These are phyloP conservation scores for Teratosphaeria pseudoeucalypti DNA, from an alignment of 2,329 filamentous ascomycete genomes.

Conservation along the genomic window DNA sequence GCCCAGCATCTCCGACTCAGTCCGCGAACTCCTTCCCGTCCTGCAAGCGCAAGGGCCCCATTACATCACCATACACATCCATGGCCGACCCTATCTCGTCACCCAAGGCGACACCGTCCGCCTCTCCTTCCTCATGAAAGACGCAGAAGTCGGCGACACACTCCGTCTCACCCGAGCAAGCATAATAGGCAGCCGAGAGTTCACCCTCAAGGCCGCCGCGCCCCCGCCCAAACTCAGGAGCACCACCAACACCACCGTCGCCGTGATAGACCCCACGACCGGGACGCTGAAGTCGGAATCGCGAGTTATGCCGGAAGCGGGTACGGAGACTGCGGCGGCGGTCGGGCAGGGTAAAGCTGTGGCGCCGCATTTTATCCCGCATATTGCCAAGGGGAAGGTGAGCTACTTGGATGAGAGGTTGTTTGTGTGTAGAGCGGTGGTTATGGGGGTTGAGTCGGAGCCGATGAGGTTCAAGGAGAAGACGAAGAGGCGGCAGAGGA, in stretches of 20 bases:
- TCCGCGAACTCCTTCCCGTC: conserved; percentile 56
- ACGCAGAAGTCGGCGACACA: conserved; percentile 61
- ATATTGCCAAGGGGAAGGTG: conserved; percentile 27
- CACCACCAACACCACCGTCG: conserved; percentile 12
- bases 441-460: conserved; percentile 73
- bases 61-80: conserved; percentile 72
- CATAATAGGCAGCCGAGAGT: conserved; percentile 75
- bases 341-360: conserved; percentile 4
- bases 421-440: conserved; percentile 75
- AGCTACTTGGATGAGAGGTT: conserved; percentile 67
- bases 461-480: conserved; percentile 45
- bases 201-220: conserved; percentile 66
- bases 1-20: conserved; percentile 42
- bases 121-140: conserved; percentile 40
- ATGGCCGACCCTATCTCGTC: conserved; percentile 69
- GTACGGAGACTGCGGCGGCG: conserved; percentile 19
- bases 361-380: conserved; percentile 29
- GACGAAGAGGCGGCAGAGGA: conserved; percentile 55
- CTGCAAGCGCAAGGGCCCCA: conserved; percentile 62
- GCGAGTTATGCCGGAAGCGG: conserved; percentile 18
- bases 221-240: conserved; percentile 34
- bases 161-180: conserved; percentile 80
- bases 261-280: conserved; percentile 18
- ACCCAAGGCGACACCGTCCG: conserved; percentile 45
- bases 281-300: conserved; percentile 14